Conservation (phyloP, 306 rosid genomes). For the Castanopsis chinensis region DNA sequence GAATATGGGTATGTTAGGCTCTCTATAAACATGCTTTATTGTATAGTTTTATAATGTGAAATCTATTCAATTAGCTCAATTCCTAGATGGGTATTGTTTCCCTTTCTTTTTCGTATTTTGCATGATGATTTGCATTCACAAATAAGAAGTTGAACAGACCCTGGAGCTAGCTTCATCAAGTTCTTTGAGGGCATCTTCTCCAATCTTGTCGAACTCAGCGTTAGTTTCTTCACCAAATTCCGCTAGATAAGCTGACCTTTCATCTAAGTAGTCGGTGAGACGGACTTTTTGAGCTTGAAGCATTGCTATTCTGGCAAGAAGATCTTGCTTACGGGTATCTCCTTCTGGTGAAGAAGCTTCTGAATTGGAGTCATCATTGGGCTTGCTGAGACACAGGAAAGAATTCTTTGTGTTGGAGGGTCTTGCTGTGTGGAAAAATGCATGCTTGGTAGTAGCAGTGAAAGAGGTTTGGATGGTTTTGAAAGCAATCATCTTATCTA, state of each 20-base stretch:
- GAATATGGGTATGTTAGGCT: too few relatives aligned
- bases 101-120: conserved; percentile 11
- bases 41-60: too few relatives aligned
- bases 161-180: conserved; percentile 76
- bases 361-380: conserved; percentile 53
- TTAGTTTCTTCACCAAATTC: conserved; percentile 78
- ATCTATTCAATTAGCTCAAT: too few relatives aligned
- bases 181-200: conserved; percentile 78
- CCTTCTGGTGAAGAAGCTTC: conserved; percentile 51
- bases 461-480: conserved; percentile 58
- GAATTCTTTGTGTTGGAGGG: conserved; percentile 35
- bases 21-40: too few relatives aligned
- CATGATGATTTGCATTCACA: conserved; percentile 15
- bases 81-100: neutral
- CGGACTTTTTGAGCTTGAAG: conserved; percentile 81
- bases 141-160: conserved; percentile 43
- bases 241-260: conserved; percentile 65
- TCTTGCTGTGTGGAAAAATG: conserved; percentile 22
- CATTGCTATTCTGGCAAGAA: conserved; percentile 74
- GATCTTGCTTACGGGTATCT: conserved; percentile 68
- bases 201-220: conserved; percentile 76
- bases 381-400: conserved; percentile 48
- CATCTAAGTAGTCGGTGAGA: conserved; percentile 67
- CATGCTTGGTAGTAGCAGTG: conserved; percentile 16
- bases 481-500: conserved; percentile 54